Conservation (phyloP, 768 basidiomycete genomes). For the Auriscalpium orientale region DNA sequence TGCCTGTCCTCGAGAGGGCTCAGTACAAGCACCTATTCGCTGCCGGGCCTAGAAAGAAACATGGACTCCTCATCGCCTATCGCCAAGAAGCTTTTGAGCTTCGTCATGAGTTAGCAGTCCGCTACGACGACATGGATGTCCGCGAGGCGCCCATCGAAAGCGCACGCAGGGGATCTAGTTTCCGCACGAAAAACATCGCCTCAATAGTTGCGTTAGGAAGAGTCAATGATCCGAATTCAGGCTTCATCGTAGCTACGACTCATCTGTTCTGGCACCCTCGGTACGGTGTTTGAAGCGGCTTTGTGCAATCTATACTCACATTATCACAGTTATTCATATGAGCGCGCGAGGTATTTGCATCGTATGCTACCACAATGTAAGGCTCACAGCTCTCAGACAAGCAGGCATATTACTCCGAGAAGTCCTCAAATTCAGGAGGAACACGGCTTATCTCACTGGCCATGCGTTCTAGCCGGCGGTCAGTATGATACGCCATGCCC, state of each 20-base stretch:
- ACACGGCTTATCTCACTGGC: conserved; percentile 48
- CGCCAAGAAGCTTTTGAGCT: conserved; percentile 43
- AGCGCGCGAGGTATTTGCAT: conserved; percentile 55
- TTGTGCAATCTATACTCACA: conserved; percentile 1
- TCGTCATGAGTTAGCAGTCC: conserved; percentile 39
- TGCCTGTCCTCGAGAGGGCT: conserved; percentile 56
- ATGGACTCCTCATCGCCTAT: conserved; percentile 82
- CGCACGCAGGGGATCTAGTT: conserved; percentile 47
- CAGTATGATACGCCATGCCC: conserved; percentile 22
- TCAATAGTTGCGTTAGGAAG: conserved; percentile 60
- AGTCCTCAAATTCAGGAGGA: conserved; percentile 46
- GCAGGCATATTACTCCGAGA: conserved; percentile 66
- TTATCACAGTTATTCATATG: conserved; percentile 60
- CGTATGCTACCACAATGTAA: neutral
- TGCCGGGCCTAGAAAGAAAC: conserved; percentile 67
- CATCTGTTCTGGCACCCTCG: conserved; percentile 95
- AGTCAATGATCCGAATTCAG: conserved; percentile 28
- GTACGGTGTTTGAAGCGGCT: conserved; percentile 32
- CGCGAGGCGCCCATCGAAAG: conserved; percentile 27
- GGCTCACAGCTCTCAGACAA: conserved; percentile 46
- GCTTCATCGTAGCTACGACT: conserved; percentile 77
- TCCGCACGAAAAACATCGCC: conserved; percentile 75
- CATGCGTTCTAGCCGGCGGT: conserved; percentile 79
- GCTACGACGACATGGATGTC: conserved; percentile 64
- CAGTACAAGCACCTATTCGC: conserved; percentile 62